These are phyloP conservation scores for Salix caprea DNA, from an alignment of 345 rosid genomes.

Conservation along the genomic window DNA sequence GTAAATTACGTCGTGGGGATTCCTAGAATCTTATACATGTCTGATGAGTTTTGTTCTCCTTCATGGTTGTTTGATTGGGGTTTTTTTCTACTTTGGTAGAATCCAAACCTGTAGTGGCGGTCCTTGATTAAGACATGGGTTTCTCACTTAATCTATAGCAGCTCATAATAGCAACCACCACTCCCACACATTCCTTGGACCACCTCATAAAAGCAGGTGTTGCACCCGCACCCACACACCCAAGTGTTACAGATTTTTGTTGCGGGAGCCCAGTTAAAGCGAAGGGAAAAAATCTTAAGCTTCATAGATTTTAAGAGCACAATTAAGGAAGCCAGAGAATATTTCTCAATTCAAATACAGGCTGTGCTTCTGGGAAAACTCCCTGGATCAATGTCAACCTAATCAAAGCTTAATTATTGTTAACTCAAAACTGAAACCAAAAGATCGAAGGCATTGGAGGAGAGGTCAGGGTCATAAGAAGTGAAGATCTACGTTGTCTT, in stretches of 20 bases:
- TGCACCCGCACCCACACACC: neutral
- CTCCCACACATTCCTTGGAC: slow-evolving; percentile 20
- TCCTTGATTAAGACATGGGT: slow-evolving; percentile 16
- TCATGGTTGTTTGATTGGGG: neutral
- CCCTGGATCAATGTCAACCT: slow-evolving; percentile 11
- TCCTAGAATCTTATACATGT: slow-evolving; percentile 25
- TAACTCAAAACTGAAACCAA: neutral
- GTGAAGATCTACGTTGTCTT: neutral
- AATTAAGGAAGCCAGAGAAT: slow-evolving; percentile 10
- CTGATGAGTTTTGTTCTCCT: neutral
- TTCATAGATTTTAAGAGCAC: slow-evolving; percentile 9
- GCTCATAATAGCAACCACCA: neutral
- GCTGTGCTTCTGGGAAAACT: slow-evolving; percentile 3
- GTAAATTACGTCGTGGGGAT: slow-evolving; percentile 21
- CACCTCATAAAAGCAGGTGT: slow-evolving; percentile 5
- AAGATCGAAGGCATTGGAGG: neutral
- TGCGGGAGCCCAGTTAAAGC: neutral
- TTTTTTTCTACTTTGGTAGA: slow-evolving; percentile 8
- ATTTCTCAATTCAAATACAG: slow-evolving; percentile 10
- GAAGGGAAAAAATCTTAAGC: neutral
- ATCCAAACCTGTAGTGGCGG: slow-evolving; percentile 26
- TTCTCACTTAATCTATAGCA: neutral
- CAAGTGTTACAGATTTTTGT: neutral
- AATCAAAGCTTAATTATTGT: neutral
- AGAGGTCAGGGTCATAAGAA: slow-evolving; percentile 8